A percentile compares a stretch with the other conserved stretches of the same genome.
phyloP scores from a whole-genome alignment of 495 filamentous ascomycete species.

The Sporormia fimetaria region DNA sequence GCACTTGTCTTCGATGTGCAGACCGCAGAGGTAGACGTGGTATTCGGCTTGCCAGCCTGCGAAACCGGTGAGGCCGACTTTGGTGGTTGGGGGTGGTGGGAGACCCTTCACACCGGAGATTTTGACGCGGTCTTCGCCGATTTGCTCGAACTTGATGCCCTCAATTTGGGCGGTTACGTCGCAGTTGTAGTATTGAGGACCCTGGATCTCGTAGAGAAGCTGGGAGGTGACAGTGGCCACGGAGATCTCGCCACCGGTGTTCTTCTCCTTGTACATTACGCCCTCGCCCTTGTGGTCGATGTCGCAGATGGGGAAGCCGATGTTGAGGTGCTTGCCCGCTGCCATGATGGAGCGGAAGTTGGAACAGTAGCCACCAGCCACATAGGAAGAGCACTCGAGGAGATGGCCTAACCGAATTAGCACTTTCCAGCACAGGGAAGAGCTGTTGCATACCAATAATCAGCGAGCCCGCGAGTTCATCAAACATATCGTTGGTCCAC shows the following conservation, averaged over 20 bases:
- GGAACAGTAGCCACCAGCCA: constrained; percentile 19
- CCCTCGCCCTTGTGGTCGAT: constrained; percentile 21
- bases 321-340: constrained; percentile 13
- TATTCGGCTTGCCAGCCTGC: constrained; percentile 25
- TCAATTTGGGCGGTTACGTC: constrained; percentile 23
- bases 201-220: constrained; percentile 28
- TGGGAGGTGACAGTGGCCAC: constrained; percentile 18
- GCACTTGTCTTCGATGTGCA: constrained; percentile 27
- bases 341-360: constrained; percentile 13
- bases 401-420: constrained; percentile 15
- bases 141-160: constrained; percentile 20
- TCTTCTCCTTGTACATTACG: constrained; percentile 21
- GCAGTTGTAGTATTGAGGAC: constrained; percentile 26
- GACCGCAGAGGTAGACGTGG: constrained; percentile 21
- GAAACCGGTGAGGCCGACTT: constrained; percentile 20
- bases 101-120: constrained; percentile 20
- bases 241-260: constrained; percentile 16
- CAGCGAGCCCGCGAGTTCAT: constrained; percentile 22
- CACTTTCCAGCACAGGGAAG: background rate
- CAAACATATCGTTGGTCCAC: constrained; percentile 18
- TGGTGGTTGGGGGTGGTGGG: constrained; percentile 25
- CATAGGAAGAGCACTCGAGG: constrained; percentile 24
- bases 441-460: constrained; percentile 11
- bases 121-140: constrained; percentile 20
- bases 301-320: constrained; percentile 25